phyloP scores from a whole-genome alignment of 106 monocot species.

The Platanthera zijinensis region DNA sequence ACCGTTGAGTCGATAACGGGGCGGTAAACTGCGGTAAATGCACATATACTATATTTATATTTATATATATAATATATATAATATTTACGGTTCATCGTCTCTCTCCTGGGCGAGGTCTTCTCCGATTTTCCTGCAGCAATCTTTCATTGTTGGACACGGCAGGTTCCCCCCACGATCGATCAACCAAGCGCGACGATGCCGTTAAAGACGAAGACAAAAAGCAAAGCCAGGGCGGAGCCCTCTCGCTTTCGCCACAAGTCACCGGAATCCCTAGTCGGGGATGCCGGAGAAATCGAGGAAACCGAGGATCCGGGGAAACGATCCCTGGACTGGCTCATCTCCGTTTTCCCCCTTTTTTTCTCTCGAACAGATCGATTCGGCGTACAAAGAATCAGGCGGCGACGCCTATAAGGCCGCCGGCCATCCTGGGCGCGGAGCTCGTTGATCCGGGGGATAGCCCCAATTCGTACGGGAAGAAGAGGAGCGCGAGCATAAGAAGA shows the following conservation, averaged over 20 bases:
- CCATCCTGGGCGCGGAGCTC: conserved; percentile 46
- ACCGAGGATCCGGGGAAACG: conserved; percentile 8
- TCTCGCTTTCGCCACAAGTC: not conserved
- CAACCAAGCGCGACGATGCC: conserved; percentile 11
- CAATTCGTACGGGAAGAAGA: not conserved
- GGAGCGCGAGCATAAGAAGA: not conserved
- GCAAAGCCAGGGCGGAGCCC: conserved; percentile 6
- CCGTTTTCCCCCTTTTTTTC: conserved; percentile 40
- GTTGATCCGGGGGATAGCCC: conserved; percentile 12
- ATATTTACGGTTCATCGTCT: not conserved
- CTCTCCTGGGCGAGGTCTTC: not conserved
- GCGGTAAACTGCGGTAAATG: too few relatives aligned
- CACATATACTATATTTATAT: too few relatives aligned
- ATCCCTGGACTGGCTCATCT: conserved; percentile 36
- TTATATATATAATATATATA: too few relatives aligned
- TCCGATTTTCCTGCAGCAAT: not conserved
- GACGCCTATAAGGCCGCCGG: conserved; percentile 55
- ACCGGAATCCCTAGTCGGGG: not conserved
- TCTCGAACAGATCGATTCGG: conserved; percentile 39
- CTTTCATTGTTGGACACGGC: not conserved
- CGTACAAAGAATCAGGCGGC: conserved; percentile 37
- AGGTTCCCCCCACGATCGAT: not conserved
- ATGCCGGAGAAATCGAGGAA: not conserved
- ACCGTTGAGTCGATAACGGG: too few relatives aligned
- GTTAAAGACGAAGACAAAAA: conserved; percentile 19